phyloP scores from a whole-genome alignment of 768 basidiomycete genomes.

The Pleurotus tuoliensis region DNA sequence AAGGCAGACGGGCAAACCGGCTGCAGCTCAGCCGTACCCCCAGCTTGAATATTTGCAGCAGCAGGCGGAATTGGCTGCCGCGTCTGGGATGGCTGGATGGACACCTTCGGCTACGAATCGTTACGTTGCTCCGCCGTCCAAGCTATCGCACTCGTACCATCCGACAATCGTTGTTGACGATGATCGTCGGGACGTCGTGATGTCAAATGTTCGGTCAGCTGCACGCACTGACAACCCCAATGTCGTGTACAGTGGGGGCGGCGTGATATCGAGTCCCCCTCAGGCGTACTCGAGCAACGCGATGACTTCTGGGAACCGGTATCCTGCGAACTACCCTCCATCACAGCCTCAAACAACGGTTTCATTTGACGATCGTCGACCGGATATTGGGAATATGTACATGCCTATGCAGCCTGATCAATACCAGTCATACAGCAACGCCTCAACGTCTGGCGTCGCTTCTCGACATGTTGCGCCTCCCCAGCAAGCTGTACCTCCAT shows the following conservation, averaged over 20 bases:
- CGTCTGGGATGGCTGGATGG: conserved; percentile 62
- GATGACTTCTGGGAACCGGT: conserved; percentile 57
- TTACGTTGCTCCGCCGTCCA: conserved; percentile 63
- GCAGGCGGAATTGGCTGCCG: conserved; percentile 79
- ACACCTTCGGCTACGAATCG: conserved; percentile 28
- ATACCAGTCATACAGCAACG: conserved; percentile 49
- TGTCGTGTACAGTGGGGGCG: conserved; percentile 39
- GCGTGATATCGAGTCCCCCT: conserved; percentile 70
- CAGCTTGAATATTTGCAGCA: conserved; percentile 91
- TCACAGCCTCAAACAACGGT: conserved; percentile 34
- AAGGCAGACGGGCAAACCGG: conserved; percentile 69
- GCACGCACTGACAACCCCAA: conserved; percentile 46
- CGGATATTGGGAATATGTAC: conserved; percentile 67
- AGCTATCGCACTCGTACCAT: conserved; percentile 63
- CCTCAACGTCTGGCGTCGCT: conserved; percentile 24
- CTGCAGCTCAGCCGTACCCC: conserved; percentile 76
- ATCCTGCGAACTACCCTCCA: conserved; percentile 52
- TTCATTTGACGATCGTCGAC: conserved; percentile 59
- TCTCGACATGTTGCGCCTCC: conserved; percentile 46
- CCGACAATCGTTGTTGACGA: conserved; percentile 66
- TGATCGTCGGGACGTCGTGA: conserved; percentile 65
- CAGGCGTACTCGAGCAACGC: conserved; percentile 61
- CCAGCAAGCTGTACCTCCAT: conserved; percentile 49
- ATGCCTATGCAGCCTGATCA: conserved; percentile 84
- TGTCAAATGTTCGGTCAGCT: conserved; percentile 72